Base-by-base conservation (phyloP, 129 eudicot species). In the Helianthus annuus region DNA sequence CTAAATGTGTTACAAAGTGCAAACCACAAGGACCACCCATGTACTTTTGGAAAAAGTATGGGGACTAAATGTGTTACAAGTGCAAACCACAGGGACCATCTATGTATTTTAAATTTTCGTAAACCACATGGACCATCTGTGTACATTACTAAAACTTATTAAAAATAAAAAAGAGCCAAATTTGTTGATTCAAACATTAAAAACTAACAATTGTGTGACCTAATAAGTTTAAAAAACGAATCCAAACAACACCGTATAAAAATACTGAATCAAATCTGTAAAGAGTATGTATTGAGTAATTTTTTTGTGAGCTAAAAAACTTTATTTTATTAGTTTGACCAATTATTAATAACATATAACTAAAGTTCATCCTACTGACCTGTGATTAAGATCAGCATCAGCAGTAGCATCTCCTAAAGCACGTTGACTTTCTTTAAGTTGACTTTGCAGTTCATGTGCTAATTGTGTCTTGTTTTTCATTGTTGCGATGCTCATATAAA, bases 351-450 rank as follows among this genome's bases (percentile, higher is more conserved):
- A 59, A 46, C 34, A 70, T 13, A 19, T 16, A 71, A 71, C 58
- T 45, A 39, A 74, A 74, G 14, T 19, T 40, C 52, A 64, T 68
- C 39, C 48, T 27, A 46, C 71, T 69, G 71, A 94, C 99, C 99
- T 88, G 73, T 67, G 96, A 66, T 72, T 79, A 52, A 93, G 87
- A 81, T 90, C 97, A 64, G 97, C 64, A 81, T 94, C 98, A 59
- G 85, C 62, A 62, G 85, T 72, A 40, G 91, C 93, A 24, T 88
- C 96, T 13, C 98, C 97, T 57, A 94, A 65, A 69, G 96, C 82
- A 70, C 88, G 96, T 40, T 87, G 98, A 81, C 97, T 87, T 85
- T 90, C 96, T 83, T 88, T 94, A n/a, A 90, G 82, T 66, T 80
- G 89, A 64, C 56, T 84, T 62, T 87, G 96, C 66, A 94, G 63